phyloP scores from a whole-genome alignment of 2,329 filamentous ascomycete species.

The Apiospora saccharicola region DNA sequence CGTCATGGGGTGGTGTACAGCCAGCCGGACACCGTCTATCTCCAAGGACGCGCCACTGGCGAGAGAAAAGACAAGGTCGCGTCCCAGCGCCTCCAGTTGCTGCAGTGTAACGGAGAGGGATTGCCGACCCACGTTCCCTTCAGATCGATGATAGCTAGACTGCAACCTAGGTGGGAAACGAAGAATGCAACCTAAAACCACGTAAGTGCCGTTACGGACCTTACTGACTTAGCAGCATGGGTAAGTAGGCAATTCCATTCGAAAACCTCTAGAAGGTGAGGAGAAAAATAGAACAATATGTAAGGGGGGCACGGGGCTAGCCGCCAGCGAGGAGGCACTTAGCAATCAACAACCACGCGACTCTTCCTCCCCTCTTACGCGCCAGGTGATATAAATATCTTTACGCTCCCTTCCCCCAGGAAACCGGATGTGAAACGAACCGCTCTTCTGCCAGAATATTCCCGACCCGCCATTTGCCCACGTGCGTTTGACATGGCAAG shows the following conservation, averaged over 20 bases:
- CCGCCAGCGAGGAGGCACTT: no score
- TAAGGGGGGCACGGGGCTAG: neutral
- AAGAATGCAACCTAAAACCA: constrained; percentile 1
- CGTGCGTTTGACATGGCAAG: neutral
- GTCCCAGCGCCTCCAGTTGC: neutral
- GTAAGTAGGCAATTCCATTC: neutral
- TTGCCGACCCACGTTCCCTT: constrained; percentile 7
- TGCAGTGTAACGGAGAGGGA: constrained; percentile 18
- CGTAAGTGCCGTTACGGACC: neutral
- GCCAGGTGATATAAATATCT: constrained; percentile 13
- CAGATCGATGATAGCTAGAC: constrained; percentile 6
- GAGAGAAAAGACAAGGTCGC: neutral
- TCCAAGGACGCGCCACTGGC: neutral
- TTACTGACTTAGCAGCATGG: neutral
- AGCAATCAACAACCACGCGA: neutral
- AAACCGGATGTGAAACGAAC: neutral
- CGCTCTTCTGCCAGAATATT: neutral
- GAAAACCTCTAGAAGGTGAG: neutral
- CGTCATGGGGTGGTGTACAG: neutral
- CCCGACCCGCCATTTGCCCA: neutral
- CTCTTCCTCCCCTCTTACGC: neutral
- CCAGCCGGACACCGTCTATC: neutral
- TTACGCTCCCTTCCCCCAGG: neutral
- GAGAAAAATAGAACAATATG: constrained; percentile 10
- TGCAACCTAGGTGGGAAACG: neutral